Evolutionary conservation across 805 yeast species (phyloP).

Genomic region (Sporopachydermia lactativora): DNA sequence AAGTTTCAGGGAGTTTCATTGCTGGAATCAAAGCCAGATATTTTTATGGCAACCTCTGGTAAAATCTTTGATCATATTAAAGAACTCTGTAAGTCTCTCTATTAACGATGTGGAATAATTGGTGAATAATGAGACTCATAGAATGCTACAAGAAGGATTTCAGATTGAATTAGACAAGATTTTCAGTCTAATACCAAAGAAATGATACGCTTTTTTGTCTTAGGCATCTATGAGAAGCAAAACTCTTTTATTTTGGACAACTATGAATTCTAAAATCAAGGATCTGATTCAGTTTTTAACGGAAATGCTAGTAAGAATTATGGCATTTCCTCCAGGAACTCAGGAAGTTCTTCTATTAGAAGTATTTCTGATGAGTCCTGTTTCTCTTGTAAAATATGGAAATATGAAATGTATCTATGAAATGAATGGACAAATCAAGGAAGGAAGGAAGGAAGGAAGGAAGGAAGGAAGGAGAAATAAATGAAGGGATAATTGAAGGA

Average conservation of each 20-base stretch:
- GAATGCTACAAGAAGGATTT: conserved; percentile 99
- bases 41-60: conserved; percentile 98
- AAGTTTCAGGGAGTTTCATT: too few species aligned
- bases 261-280: conserved; percentile 91
- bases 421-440: too few species aligned
- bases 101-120: conserved; percentile 87
- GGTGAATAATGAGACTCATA: conserved; percentile 95
- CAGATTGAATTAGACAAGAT: conserved; percentile 90
- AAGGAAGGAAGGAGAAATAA: too few species aligned
- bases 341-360: too few species aligned
- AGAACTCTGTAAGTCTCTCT: conserved; percentile 86
- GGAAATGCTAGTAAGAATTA: conserved; percentile 80
- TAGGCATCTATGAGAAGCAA: too few species aligned
- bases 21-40: conserved; percentile 82
- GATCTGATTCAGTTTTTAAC: conserved; percentile 78
- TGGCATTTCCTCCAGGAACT: conserved; percentile 96
- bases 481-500: too few species aligned
- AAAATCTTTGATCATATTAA: conserved; percentile 91
- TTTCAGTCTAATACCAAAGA: conserved; percentile 70
- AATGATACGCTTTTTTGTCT: conserved; percentile 88
- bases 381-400: too few species aligned
- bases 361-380: too few species aligned
- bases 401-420: too few species aligned
- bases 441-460: too few species aligned
- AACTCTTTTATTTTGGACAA: conserved; percentile 93